Conservation (phyloP, 164 flowering plant species). For the Liriodendron chinense region DNA sequence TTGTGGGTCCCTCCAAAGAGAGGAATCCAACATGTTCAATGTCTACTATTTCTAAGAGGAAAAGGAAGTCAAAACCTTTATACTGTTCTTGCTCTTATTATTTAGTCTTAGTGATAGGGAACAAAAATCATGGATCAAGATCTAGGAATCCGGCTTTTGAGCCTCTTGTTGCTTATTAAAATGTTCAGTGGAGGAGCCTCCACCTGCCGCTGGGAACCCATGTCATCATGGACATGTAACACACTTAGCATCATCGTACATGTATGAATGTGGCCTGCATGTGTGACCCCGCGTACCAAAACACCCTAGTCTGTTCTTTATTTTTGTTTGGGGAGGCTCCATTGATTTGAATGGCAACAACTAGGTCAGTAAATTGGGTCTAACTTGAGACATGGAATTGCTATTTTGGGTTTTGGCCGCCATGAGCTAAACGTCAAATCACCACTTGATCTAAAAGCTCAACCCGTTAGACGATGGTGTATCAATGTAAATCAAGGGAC, state of each 20-base stretch:
- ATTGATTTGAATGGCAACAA: too few species aligned
- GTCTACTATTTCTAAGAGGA: neutral
- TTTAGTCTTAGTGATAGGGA: neutral
- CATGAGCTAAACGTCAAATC: too few species aligned
- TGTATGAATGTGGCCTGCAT: too few species aligned
- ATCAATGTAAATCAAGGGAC: too few species aligned
- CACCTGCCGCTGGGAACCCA: neutral
- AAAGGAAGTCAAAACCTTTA: neutral
- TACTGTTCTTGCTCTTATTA: neutral
- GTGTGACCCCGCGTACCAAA: too few species aligned
- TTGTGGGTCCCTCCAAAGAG: neutral
- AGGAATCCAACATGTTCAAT: neutral
- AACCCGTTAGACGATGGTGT: too few species aligned
- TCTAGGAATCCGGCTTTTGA: conserved; percentile 5
- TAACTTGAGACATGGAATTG: too few species aligned
- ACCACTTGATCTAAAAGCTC: too few species aligned
- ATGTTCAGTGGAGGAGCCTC: conserved; percentile 3
- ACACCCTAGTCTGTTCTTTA: too few species aligned
- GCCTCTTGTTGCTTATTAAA: neutral
- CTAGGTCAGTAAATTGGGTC: too few species aligned
- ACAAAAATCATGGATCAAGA: conserved; percentile 2
- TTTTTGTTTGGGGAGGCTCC: too few species aligned
- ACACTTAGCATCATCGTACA: neutral
- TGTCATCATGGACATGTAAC: neutral
- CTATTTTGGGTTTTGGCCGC: too few species aligned